phyloP scores from a whole-genome alignment of 2,329 filamentous ascomycete species.

The Iodosphaeria phyllophila region DNA sequence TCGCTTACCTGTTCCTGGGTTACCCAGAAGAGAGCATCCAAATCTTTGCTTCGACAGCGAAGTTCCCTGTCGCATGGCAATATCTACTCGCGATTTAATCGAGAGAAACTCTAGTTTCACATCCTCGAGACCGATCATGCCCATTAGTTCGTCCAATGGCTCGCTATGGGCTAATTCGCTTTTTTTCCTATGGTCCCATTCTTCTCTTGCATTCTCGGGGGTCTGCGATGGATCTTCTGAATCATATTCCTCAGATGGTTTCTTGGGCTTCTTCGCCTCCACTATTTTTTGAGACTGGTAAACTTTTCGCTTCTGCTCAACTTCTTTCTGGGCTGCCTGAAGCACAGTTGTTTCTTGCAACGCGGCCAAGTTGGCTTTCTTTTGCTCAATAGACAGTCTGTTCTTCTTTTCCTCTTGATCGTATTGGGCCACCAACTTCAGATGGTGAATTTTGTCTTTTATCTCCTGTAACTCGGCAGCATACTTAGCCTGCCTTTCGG shows the following conservation, averaged over 20 bases:
- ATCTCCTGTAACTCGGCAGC: conserved; percentile 23
- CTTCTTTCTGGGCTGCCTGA: conserved; percentile 3
- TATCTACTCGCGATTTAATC: conserved; percentile 47
- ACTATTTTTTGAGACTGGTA: neutral
- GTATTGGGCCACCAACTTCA: conserved; percentile 24
- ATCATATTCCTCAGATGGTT: no score
- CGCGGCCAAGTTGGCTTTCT: conserved; percentile 15
- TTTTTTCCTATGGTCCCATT: conserved; percentile 45
- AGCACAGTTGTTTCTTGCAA: conserved; percentile 5
- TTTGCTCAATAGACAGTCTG: conserved; percentile 21
- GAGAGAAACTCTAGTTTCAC: conserved; percentile 45
- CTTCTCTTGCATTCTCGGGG: conserved; percentile 18
- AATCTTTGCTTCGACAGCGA: conserved; percentile 39
- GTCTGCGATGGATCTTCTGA: no score
- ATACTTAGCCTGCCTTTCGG: conserved; percentile 24
- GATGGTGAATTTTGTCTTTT: conserved; percentile 33
- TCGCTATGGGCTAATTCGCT: conserved; percentile 28
- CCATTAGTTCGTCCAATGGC: conserved; percentile 45
- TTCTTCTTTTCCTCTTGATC: conserved; percentile 23
- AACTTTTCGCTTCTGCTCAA: conserved; percentile 1
- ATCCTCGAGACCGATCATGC: conserved; percentile 50
- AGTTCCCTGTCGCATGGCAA: conserved; percentile 31
- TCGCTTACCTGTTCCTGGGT: conserved; percentile 51
- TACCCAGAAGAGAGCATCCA: conserved; percentile 45
- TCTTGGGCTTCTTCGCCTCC: neutral